These are phyloP conservation scores for Debaryomycetaceae sp. DNA, from an alignment of 1,139 yeast genomes.

Conservation along the genomic window DNA sequence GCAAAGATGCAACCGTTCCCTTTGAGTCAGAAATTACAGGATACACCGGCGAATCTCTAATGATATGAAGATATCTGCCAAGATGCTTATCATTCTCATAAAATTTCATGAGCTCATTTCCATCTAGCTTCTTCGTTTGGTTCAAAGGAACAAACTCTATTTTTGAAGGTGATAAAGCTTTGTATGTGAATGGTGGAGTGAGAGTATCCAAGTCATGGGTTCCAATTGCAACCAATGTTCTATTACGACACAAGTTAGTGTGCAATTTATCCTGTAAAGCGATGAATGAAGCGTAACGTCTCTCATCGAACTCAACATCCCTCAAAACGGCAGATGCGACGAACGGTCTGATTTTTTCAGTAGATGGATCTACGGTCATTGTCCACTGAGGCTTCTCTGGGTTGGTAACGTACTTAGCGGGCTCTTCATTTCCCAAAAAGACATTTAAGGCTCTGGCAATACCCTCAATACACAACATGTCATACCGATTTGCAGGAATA, in stretches of 20 bases:
- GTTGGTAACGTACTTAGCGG: conserved; percentile 66
- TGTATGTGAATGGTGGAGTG: conserved; percentile 83
- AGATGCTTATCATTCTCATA: conserved; percentile 89
- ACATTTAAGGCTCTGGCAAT: conserved; percentile 93
- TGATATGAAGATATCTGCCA: conserved; percentile 84
- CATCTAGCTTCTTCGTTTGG: conserved; percentile 74
- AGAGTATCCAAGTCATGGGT: conserved; percentile 91
- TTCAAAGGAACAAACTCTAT: conserved; percentile 81
- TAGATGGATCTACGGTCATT: conserved; percentile 72
- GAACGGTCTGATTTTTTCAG: conserved; percentile 76
- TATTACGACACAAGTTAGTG: conserved; percentile 91
- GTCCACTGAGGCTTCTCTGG: conserved; percentile 60
- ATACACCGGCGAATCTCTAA: conserved; percentile 82
- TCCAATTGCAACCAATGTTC: conserved; percentile 97
- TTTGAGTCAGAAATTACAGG: conserved; percentile 85
- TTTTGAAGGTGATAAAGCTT: conserved; percentile 77
- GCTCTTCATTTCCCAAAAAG: conserved; percentile 64
- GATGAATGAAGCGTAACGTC: conserved; percentile 90
- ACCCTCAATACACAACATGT: conserved; percentile 97
- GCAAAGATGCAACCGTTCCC: conserved; percentile 82
- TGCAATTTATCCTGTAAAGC: conserved; percentile 95
- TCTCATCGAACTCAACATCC: conserved; percentile 73
- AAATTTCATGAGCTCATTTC: conserved; percentile 78
- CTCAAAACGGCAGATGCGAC: conserved; percentile 94
- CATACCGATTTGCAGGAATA: conserved; percentile 97